A percentile compares a stretch with the other conserved stretches of the same genome.
phyloP scores from a whole-genome alignment of 352 stramenopile genomes.

The Phytophthora citricola region DNA sequence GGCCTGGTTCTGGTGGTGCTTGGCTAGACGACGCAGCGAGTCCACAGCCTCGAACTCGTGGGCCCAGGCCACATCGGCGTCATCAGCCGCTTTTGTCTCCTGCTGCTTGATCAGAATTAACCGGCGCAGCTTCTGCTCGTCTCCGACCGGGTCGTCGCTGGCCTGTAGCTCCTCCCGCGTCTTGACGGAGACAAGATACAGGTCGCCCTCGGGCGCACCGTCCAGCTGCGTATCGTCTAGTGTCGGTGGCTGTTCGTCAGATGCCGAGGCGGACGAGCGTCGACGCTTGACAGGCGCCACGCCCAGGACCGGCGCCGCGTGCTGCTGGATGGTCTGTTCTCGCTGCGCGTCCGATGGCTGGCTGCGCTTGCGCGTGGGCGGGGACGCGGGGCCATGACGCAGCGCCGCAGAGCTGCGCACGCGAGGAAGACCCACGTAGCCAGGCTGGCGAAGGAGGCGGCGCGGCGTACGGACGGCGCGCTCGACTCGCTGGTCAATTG shows the following conservation, averaged over 20 bases:
- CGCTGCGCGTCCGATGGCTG: constrained; percentile 11
- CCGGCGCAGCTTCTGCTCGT: constrained; percentile 41
- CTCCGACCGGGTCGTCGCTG: constrained; percentile 37
- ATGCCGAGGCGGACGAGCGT: constrained; percentile 29
- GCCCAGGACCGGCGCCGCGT: constrained; percentile 26
- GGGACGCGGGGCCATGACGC: constrained; percentile 29
- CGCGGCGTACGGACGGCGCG: not conserved
- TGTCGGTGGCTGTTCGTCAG: constrained; percentile 7
- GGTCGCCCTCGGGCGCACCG: constrained; percentile 59
- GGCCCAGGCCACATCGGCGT: constrained; percentile 44
- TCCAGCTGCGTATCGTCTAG: constrained; percentile 36
- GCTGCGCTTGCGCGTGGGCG: constrained; percentile 33
- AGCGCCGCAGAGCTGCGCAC: constrained; percentile 36
- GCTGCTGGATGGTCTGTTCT: constrained; percentile 29
- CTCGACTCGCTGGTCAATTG: not conserved
- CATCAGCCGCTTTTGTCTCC: not conserved
- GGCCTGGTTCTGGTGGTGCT: constrained; percentile 42
- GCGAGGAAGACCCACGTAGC: constrained; percentile 31
- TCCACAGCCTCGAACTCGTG: constrained; percentile 55
- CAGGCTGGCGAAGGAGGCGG: constrained; percentile 15
- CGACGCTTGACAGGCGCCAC: constrained; percentile 38
- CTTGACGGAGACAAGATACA: constrained; percentile 68
- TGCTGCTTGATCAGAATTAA: constrained; percentile 38
- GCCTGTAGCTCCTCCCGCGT: constrained; percentile 48
- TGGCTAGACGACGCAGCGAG: constrained; percentile 47